Base-by-base conservation (phyloP, 2,329 filamentous ascomycete genomes). In the Tolypocladium nubicola region DNA sequence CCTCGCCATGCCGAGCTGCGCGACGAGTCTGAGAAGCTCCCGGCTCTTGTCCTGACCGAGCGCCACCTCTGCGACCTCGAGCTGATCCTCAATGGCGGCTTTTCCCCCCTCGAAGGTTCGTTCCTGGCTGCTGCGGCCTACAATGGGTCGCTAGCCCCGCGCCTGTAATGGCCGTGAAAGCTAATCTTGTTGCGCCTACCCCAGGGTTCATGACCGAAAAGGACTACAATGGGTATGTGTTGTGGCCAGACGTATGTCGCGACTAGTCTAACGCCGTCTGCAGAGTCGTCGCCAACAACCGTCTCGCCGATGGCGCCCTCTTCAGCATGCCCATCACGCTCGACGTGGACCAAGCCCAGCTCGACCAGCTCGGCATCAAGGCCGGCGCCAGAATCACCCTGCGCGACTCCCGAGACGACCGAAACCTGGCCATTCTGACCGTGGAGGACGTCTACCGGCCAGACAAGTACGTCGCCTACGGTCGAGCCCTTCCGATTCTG, bases 311-410 rank as follows among this genome's bases (percentile, higher is more conserved):
- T 76, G 94, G 94, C 72, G 86, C 86, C 71, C 87, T 99, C 67
- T 97, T 97, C 79, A 89, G 85, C 75, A 99, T 99, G 77, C 94
- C 94, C 68, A 97, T 99, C 75, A 95, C 89, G 66, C 86, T 99
- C 64, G 94, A 99, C 73, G 79, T 95, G 61, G 84, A 81, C 63
- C 79, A 90, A 71, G 76, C 87, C 69, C 84, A 84, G 59, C 89
- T 97, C 70, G 81, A 93, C 63, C 80, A 86, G 66, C 72, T 87
- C 38, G 85, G 84, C 61, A 80, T 97, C 68, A 89, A 94, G 82
- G 69, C 89, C 33, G 91, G 92, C 56, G 82, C 87, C 58, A 86
- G 91, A 66, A 80, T 97, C 69, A 90, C 91, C 45, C 88, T 99
- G 62, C 89, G 93, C 67, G 94, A 99, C 73, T 91, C 95, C 78